Evolutionary conservation across 768 basidiomycete species (phyloP), one percentile per base, ranked within the genome.

Genomic region (Termitomyces sp.): DNA sequence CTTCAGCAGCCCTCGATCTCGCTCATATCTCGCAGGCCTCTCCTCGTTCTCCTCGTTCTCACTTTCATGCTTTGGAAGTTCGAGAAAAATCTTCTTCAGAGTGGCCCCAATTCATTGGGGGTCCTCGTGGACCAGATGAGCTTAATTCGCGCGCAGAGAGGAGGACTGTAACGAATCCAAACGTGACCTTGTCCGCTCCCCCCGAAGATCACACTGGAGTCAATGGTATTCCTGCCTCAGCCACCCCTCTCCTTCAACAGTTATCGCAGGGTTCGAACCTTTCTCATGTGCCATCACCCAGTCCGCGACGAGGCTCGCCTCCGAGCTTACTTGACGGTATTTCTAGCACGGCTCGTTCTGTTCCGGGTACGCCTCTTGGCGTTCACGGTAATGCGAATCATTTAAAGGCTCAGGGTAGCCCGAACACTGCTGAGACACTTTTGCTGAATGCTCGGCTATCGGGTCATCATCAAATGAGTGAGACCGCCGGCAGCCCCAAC

Each of bases 1-100:
- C 92, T 17, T 96, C 95, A 19, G 94, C 91, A 34, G 95, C 96
- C 41, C 73, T 98, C 64, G 95, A 98, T 70, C 80, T 98, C 37
- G 94, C 96, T 16, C 91, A 94, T 49, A 80, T 91, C 34, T 86
- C 91, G 4, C 92, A 91, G 68, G 88, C 88, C 6, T 86, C 89
- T 14, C 85, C 88, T 25, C 81, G 84, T 30, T 86, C 89, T 14
- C 85, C 88, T 25, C 81, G 84, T 30, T 73, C 80, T 48, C 83
- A 82, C 47, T 83, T 83, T 58, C 84, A 86, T 43, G 67, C 72
- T 27, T 72, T 80, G 59, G 85, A 88, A 34, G 70, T 76, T 46
- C 77, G 82, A 34, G 86, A 87, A 66, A 88, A 86, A 68, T 79
- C 90, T 9, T 93, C 90, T 5, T 94, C 93, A 1, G 94, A 97